Percentiles rank a stretch among this genome's conserved stretches.
Conservation (phyloP, 345 rosid species). For the Pugionium cornutum region DNA sequence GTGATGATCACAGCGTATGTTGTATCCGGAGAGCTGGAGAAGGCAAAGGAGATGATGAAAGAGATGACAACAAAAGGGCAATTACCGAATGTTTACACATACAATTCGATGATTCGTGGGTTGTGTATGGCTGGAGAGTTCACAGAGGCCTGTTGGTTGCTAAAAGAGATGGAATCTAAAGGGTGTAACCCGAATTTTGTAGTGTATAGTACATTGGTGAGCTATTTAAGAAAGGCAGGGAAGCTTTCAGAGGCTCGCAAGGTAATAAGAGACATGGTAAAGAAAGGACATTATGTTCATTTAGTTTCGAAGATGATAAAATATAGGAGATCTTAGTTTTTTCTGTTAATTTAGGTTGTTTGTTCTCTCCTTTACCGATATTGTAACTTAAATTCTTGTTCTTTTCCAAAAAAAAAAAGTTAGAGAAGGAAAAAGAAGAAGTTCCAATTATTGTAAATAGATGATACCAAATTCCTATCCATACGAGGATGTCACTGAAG, state of each 20-base stretch:
- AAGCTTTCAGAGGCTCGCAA: constrained; percentile 68
- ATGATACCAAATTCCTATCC: constrained; percentile 7
- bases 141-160: constrained; percentile 67
- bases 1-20: constrained; percentile 79
- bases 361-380: constrained; percentile 24
- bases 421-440: too few relatives aligned
- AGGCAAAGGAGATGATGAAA: constrained; percentile 60
- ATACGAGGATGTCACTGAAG: not conserved
- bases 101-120: constrained; percentile 87
- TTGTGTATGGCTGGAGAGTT: constrained; percentile 70
- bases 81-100: constrained; percentile 82
- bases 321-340: constrained; percentile 49
- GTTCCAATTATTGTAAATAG: not conserved
- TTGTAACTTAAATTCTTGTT: not conserved
- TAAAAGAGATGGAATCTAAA: constrained; percentile 80
- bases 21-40: constrained; percentile 66
- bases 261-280: constrained; percentile 68
- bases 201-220: constrained; percentile 81
- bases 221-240: constrained; percentile 72
- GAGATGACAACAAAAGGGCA: constrained; percentile 66
- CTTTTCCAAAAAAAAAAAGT: too few relatives aligned
- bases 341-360: constrained; percentile 27
- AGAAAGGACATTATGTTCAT: constrained; percentile 67
- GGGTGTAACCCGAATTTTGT: constrained; percentile 83
- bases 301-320: constrained; percentile 54